Conservation (phyloP, 2,329 filamentous ascomycete species). For the Hymenoscyphus fraxineus region DNA sequence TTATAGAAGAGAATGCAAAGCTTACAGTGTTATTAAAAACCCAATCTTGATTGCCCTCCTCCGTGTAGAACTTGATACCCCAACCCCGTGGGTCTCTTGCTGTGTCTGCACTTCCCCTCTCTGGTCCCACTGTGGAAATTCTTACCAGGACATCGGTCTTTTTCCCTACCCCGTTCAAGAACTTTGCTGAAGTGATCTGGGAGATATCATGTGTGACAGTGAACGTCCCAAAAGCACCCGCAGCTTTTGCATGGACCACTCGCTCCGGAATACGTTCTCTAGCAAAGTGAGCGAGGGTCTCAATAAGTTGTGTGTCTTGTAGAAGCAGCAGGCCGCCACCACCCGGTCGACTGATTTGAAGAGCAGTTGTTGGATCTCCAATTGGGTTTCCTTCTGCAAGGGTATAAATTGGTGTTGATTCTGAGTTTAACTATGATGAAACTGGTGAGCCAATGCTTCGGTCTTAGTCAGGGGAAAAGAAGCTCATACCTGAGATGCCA, state of each 20-base stretch:
- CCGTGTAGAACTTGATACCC: conserved; percentile 49
- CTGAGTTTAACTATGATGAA: conserved; percentile 8
- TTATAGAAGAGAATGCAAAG: background rate
- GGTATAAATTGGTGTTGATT: conserved; percentile 27
- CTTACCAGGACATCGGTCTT: conserved; percentile 47
- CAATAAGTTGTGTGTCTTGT: conserved; percentile 62
- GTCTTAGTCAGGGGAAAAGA: background rate
- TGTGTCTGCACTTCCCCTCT: conserved; percentile 45
- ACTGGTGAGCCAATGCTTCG: background rate
- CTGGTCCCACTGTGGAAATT: conserved; percentile 44
- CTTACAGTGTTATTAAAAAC: conserved; percentile 40
- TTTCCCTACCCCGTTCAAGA: conserved; percentile 51
- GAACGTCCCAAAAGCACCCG: conserved; percentile 42
- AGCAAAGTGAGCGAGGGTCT: conserved; percentile 52
- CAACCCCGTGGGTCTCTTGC: conserved; percentile 47
- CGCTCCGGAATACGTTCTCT: conserved; percentile 48
- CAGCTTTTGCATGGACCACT: conserved; percentile 63
- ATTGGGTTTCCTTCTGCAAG: conserved; percentile 29
- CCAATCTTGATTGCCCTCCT: conserved; percentile 49
- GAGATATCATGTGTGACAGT: conserved; percentile 57
- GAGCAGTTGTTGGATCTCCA: conserved; percentile 15
- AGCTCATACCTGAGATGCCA: conserved; percentile 16
- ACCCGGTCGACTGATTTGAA: conserved; percentile 16
- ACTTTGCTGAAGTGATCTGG: conserved; percentile 51
- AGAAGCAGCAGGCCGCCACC: conserved; percentile 51